These are phyloP conservation scores for Vachellia collinsii DNA, from an alignment of 306 rosid genomes.

Conservation along the genomic window DNA sequence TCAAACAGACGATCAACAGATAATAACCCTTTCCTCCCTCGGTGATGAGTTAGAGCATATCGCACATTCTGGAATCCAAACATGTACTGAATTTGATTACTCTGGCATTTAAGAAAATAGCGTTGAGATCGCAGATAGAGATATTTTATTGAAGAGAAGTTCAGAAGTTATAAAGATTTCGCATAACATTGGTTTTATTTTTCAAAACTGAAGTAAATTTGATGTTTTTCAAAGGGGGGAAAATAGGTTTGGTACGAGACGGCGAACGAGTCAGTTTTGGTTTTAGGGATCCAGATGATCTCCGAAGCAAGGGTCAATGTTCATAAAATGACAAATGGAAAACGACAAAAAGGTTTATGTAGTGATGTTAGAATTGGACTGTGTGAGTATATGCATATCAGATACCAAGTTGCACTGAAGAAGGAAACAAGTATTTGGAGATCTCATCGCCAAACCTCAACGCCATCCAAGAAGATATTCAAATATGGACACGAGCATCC, in stretches of 20 bases:
- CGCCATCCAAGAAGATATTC: not conserved
- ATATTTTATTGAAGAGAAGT: not conserved
- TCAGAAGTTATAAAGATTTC: not conserved
- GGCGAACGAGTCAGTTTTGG: not conserved
- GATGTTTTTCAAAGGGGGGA: not conserved
- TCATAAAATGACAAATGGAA: slow-evolving; percentile 6
- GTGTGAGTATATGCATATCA: not conserved
- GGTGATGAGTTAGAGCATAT: no score
- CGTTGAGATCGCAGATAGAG: not conserved
- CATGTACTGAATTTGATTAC: not conserved
- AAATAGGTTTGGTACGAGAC: not conserved
- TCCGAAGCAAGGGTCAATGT: not conserved
- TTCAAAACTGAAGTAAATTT: not conserved
- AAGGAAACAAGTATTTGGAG: slow-evolving; percentile 30
- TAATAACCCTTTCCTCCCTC: no score
- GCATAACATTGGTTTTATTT: not conserved
- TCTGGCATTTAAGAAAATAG: not conserved
- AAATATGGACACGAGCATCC: slow-evolving; percentile 32
- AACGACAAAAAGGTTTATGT: not conserved
- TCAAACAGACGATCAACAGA: no score
- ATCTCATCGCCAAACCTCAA: slow-evolving; percentile 23
- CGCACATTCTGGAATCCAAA: not conserved
- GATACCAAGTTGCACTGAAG: slow-evolving; percentile 9
- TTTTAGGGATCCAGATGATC: slow-evolving; percentile 16
- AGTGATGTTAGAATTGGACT: slow-evolving; percentile 1